Conservation (phyloP, 208 protist genomes). For the Leishmania arabica region DNA sequence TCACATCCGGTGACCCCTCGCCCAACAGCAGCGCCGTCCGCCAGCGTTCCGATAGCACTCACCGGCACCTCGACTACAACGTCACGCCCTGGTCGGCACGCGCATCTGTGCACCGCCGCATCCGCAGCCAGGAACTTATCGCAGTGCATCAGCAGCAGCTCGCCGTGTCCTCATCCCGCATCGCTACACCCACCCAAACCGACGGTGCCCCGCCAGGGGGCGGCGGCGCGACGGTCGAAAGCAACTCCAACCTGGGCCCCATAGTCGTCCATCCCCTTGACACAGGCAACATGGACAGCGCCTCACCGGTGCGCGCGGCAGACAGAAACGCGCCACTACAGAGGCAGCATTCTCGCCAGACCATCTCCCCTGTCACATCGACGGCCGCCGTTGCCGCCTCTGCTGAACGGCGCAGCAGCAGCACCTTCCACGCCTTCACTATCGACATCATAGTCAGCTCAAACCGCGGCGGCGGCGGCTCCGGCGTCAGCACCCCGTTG, state of each 20-base stretch:
- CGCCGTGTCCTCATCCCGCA: constrained; percentile 7
- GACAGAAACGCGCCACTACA: background rate
- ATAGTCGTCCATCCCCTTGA: background rate
- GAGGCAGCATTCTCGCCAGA: background rate
- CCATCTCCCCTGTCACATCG: background rate
- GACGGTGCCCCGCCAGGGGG: background rate
- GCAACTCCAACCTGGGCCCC: constrained; percentile 1
- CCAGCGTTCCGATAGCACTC: constrained; percentile 18
- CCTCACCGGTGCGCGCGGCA: background rate
- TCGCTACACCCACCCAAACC: constrained; percentile 13
- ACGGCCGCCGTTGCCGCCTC: background rate
- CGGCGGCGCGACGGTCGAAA: background rate
- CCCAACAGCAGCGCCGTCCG: constrained; percentile 28
- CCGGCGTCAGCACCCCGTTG: constrained; percentile 24
- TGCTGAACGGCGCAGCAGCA: constrained; percentile 6
- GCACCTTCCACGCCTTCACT: constrained; percentile 9
- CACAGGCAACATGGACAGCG: background rate
- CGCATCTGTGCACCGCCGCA: constrained; percentile 31
- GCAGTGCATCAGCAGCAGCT: constrained; percentile 24
- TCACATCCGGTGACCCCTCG: constrained; percentile 10
- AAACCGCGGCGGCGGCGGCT: constrained; percentile 4
- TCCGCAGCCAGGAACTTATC: constrained; percentile 35
- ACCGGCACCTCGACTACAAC: constrained; percentile 49
- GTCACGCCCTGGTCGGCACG: constrained; percentile 46
- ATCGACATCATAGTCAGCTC: constrained; percentile 12